Percentiles rank a stretch among this genome's conserved stretches.
These are phyloP conservation scores for Leishmania major DNA, from an alignment of 208 protist species.

Conservation along the genomic window DNA sequence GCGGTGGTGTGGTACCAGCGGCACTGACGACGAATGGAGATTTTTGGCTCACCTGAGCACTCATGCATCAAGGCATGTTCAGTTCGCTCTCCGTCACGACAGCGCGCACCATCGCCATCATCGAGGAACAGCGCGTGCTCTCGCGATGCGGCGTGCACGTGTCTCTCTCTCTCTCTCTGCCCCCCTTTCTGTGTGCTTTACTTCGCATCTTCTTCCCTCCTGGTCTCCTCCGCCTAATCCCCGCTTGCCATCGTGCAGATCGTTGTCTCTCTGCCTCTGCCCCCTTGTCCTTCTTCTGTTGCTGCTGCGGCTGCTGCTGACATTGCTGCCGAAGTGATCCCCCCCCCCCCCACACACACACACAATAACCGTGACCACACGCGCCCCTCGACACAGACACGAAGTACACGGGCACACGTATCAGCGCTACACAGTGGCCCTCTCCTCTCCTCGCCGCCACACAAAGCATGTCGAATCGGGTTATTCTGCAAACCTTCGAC, in stretches of 20 bases:
- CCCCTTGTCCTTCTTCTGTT: background rate
- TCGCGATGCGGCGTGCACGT: background rate
- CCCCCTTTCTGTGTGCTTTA: background rate
- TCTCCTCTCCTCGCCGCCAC: background rate
- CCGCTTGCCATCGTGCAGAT: background rate
- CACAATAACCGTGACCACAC: background rate
- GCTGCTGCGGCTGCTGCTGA: background rate
- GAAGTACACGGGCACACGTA: slow-evolving; percentile 10
- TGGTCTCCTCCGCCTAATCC: background rate
- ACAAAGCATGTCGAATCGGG: slow-evolving; percentile 76
- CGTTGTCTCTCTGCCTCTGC: background rate
- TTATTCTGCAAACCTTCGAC: slow-evolving; percentile 96
- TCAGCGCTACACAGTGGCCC: background rate
- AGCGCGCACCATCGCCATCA: background rate
- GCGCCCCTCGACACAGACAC: background rate
- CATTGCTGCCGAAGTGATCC: background rate
- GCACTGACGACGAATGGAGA: background rate
- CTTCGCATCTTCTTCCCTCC: background rate
- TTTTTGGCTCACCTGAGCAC: background rate
- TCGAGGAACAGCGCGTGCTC: background rate
- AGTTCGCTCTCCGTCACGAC: background rate
- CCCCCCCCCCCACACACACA: background rate
- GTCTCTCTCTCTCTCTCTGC: background rate
- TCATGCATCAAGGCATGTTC: background rate
- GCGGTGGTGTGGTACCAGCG: background rate